Percentiles rank a stretch among this genome's conserved stretches.
These are phyloP conservation scores for Starmera amethionina DNA, from an alignment of 805 yeast species.

Conservation along the genomic window DNA sequence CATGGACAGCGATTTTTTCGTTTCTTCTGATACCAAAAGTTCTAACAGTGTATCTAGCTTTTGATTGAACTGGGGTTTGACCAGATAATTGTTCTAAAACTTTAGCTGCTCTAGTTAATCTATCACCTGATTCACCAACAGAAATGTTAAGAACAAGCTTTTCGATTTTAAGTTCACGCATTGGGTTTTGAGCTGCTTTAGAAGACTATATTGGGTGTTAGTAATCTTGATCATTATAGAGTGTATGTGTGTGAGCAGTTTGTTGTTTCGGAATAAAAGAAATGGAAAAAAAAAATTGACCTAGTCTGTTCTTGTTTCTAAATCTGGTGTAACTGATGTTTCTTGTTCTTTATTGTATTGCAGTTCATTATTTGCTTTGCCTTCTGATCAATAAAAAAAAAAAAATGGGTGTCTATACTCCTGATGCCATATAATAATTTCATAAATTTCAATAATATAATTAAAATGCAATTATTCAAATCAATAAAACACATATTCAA, in stretches of 20 bases:
- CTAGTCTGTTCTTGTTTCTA: too few species aligned
- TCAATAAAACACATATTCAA: too few species aligned
- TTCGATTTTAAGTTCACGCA: slow-evolving; percentile 99
- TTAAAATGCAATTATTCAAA: too few species aligned
- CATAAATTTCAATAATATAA: too few species aligned
- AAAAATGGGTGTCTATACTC: too few species aligned
- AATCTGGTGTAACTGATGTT: too few species aligned
- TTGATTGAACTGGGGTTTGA: slow-evolving; percentile 99
- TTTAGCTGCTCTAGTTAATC: slow-evolving; percentile 99
- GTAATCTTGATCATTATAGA: slow-evolving; percentile 2
- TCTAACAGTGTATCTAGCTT: slow-evolving; percentile 99
- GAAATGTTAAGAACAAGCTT: slow-evolving; percentile 99
- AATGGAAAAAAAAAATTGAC: too few species aligned
- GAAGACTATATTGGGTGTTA: slow-evolving; percentile 28
- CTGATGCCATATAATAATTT: too few species aligned
- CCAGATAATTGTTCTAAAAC: slow-evolving; percentile 99
- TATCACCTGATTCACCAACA: slow-evolving; percentile 99
- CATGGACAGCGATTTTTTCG: slow-evolving; percentile 99
- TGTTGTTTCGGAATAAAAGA: too few species aligned
- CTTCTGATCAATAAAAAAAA: too few species aligned
- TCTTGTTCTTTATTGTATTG: too few species aligned
- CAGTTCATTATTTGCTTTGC: too few species aligned
- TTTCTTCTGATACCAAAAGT: slow-evolving; percentile 99
- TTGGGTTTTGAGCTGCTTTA: slow-evolving; percentile 73
- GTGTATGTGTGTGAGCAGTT: background rate